Evolutionary conservation across 257 asterid genomes (phyloP).

Genomic region (Jacaranda copaia): DNA sequence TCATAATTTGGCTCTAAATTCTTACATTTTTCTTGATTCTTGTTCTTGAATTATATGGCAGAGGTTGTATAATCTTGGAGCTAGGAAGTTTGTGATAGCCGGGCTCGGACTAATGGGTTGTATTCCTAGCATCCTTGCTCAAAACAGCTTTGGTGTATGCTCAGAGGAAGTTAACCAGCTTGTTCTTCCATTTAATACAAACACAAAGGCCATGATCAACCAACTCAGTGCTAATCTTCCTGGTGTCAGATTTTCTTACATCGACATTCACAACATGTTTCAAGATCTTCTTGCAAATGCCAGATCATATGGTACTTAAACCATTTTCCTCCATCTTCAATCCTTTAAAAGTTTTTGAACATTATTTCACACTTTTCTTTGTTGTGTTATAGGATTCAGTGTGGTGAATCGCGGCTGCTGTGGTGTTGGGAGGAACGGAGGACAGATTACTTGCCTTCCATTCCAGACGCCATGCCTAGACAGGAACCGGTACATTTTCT

Average conservation of each 20-base stretch:
- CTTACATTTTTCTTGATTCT: background rate
- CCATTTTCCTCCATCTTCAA: background rate
- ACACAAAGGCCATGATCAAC: conserved; percentile 73
- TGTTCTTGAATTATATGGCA: conserved; percentile 27
- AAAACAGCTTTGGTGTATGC: conserved; percentile 55
- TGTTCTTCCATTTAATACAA: conserved; percentile 63
- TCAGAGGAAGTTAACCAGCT: conserved; percentile 73
- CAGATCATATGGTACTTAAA: conserved; percentile 58
- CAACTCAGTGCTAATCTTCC: conserved; percentile 66
- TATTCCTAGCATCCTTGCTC: conserved; percentile 84
- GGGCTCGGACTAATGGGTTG: conserved; percentile 96
- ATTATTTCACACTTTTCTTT: background rate
- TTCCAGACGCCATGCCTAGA: conserved; percentile 70
- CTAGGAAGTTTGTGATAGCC: conserved; percentile 76
- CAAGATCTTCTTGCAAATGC: conserved; percentile 75
- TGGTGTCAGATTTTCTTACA: conserved; percentile 61
- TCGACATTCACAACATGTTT: conserved; percentile 72
- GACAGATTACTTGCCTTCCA: conserved; percentile 90
- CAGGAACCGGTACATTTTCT: conserved; percentile 66
- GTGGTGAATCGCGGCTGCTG: conserved; percentile 81
- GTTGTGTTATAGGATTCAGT: conserved; percentile 58
- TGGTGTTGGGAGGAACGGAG: conserved; percentile 83
- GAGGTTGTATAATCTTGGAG: conserved; percentile 90
- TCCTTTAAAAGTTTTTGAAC: background rate
- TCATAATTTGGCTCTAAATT: background rate